phyloP scores from a whole-genome alignment of 192 early-diverging fungal genomes.

The Backusella circina region DNA sequence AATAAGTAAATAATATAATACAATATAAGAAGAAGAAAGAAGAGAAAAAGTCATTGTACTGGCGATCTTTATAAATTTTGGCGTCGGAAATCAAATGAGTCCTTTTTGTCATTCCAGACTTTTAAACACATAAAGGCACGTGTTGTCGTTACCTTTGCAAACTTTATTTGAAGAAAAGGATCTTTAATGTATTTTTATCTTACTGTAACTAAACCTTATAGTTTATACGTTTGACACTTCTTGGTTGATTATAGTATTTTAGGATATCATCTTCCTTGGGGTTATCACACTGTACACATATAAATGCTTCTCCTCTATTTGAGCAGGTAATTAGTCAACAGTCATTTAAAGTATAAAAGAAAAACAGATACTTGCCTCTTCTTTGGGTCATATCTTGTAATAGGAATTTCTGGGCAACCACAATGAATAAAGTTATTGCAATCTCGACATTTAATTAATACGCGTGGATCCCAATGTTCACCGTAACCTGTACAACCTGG shows the following conservation, averaged over 20 bases:
- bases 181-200: background rate
- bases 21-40: background rate
- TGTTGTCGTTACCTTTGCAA: background rate
- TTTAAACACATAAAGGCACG: background rate
- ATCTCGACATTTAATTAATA: constrained; percentile 10
- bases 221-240: background rate
- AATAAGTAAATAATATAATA: background rate
- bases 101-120: background rate
- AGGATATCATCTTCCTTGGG: background rate
- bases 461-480: constrained; percentile 11
- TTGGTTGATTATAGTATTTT: background rate
- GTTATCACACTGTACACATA: constrained; percentile 10
- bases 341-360: background rate
- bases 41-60: background rate
- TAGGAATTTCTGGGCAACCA: constrained; percentile 1
- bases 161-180: background rate
- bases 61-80: background rate
- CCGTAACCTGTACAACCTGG: background rate
- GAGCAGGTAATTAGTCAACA: background rate
- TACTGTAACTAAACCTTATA: background rate
- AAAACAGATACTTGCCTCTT: background rate
- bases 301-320: constrained; percentile 5
- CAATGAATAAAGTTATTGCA: constrained; percentile 1
- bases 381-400: constrained; percentile 2
- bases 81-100: background rate